Evolutionary conservation across 1,284 basidiomycete species (phyloP).

Genomic region (Kalmanozyma brasiliensis): DNA sequence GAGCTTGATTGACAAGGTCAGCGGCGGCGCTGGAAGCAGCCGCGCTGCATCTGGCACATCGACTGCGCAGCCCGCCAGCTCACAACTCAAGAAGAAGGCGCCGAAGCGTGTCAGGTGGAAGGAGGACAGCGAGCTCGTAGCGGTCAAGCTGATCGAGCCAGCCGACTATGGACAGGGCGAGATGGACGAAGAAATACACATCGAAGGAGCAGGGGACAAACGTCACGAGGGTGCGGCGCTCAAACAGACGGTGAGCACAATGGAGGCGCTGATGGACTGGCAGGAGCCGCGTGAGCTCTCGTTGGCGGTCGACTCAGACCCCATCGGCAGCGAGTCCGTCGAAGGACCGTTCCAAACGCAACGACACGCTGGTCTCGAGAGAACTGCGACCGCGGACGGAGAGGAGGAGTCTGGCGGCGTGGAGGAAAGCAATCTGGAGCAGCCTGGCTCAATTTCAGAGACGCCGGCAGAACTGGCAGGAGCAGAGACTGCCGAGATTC

Average conservation of each 20-base stretch:
- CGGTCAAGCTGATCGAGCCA: slow-evolving; percentile 49
- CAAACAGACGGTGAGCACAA: slow-evolving; percentile 44
- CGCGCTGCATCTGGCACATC: slow-evolving; percentile 7
- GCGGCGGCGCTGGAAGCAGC: slow-evolving; percentile 15
- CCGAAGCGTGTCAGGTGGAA: slow-evolving; percentile 55
- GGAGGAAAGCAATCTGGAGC: slow-evolving; percentile 25
- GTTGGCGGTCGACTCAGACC: not conserved
- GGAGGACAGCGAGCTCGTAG: slow-evolving; percentile 49
- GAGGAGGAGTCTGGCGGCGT: slow-evolving; percentile 17
- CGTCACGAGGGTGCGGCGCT: slow-evolving; percentile 55
- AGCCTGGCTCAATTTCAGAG: slow-evolving; percentile 18
- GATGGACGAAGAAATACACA: slow-evolving; percentile 15
- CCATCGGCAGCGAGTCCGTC: slow-evolving; percentile 32
- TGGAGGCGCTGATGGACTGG: slow-evolving; percentile 58
- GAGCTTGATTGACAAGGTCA: slow-evolving; percentile 43
- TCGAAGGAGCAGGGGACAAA: slow-evolving; percentile 25
- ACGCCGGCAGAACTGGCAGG: slow-evolving; percentile 16
- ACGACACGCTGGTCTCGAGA: slow-evolving; percentile 15
- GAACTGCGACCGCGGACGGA: slow-evolving; percentile 5
- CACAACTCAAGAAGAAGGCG: slow-evolving; percentile 22
- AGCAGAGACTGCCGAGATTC: slow-evolving; percentile 9
- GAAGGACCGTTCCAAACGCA: slow-evolving; percentile 41
- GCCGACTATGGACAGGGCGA: slow-evolving; percentile 51
- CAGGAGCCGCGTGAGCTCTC: slow-evolving; percentile 33
- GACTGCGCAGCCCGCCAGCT: not conserved